Percentiles rank a stretch among this genome's conserved stretches.
Evolutionary conservation across 2,329 filamentous ascomycete genomes (phyloP).

Genomic region (Aspergillus amoenus): DNA sequence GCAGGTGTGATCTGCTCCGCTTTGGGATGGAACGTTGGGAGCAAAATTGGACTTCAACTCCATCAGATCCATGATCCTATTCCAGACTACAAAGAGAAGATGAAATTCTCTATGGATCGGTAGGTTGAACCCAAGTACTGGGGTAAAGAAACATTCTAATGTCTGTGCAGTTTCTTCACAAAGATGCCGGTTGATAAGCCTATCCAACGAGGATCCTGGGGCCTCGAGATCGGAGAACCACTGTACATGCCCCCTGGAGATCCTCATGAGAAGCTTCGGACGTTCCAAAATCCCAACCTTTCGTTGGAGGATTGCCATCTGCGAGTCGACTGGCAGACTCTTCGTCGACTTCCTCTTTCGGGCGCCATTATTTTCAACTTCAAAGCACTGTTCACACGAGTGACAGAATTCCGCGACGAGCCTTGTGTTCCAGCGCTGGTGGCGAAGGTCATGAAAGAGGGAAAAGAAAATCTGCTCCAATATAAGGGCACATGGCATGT

Average conservation of each 20-base stretch:
- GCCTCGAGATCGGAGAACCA: slow-evolving; percentile 71
- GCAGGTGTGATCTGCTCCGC: slow-evolving; percentile 77
- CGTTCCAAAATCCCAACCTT: slow-evolving; percentile 58
- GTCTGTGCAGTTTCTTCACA: slow-evolving; percentile 66
- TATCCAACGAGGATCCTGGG: slow-evolving; percentile 84
- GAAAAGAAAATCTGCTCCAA: slow-evolving; percentile 68
- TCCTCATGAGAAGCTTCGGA: slow-evolving; percentile 61
- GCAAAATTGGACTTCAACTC: slow-evolving; percentile 70
- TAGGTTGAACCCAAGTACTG: slow-evolving; percentile 37
- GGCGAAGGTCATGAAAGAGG: slow-evolving; percentile 67
- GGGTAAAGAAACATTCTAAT: background rate
- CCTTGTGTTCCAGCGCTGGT: slow-evolving; percentile 69
- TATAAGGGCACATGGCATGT: slow-evolving; percentile 84
- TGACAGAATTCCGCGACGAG: slow-evolving; percentile 69
- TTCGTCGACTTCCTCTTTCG: slow-evolving; percentile 74
- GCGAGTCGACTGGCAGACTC: slow-evolving; percentile 84
- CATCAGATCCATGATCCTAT: slow-evolving; percentile 71
- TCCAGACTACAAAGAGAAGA: slow-evolving; percentile 83
- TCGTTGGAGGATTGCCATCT: slow-evolving; percentile 62
- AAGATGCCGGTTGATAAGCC: slow-evolving; percentile 72
- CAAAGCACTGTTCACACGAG: slow-evolving; percentile 78
- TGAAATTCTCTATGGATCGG: slow-evolving; percentile 84
- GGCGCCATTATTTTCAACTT: slow-evolving; percentile 82
- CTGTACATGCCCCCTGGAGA: slow-evolving; percentile 72
- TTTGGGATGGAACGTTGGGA: slow-evolving; percentile 74